These are phyloP conservation scores for Actinomortierella wolfii DNA, from an alignment of 371 early-diverging fungal species.

Conservation along the genomic window DNA sequence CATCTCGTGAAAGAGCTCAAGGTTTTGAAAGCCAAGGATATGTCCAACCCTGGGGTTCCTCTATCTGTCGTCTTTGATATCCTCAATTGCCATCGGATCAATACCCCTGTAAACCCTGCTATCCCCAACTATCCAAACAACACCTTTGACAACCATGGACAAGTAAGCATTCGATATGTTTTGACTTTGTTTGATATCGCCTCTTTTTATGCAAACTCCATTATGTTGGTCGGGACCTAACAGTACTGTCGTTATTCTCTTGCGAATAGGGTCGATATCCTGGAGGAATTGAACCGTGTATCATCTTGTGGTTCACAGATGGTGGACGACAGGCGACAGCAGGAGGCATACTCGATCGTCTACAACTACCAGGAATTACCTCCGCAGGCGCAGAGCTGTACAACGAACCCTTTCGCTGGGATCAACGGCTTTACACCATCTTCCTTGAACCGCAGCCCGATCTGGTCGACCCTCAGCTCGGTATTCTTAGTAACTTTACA, in stretches of 20 bases:
- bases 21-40: constrained; percentile 57
- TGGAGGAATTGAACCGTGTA: constrained; percentile 57
- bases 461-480: constrained; percentile 54
- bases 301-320: constrained; percentile 79
- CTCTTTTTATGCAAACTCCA: background rate
- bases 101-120: constrained; percentile 45
- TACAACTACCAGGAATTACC: constrained; percentile 62
- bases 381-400: constrained; percentile 62
- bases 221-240: too few relatives aligned
- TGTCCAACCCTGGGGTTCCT: constrained; percentile 61
- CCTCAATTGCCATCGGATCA: constrained; percentile 62
- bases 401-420: constrained; percentile 79
- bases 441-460: constrained; percentile 55
- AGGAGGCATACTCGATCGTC: constrained; percentile 48
- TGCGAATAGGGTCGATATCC: constrained; percentile 62
- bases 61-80: constrained; percentile 66
- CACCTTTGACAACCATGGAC: constrained; percentile 34
- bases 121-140: background rate
- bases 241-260: background rate
- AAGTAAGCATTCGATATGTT: constrained; percentile 16
- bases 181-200: too few relatives aligned
- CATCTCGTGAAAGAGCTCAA: constrained; percentile 59
- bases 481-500: constrained; percentile 67
- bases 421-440: constrained; percentile 68
- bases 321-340: constrained; percentile 54